These are phyloP conservation scores for Limnanthes douglasii DNA, from an alignment of 345 rosid genomes.

Conservation along the genomic window DNA sequence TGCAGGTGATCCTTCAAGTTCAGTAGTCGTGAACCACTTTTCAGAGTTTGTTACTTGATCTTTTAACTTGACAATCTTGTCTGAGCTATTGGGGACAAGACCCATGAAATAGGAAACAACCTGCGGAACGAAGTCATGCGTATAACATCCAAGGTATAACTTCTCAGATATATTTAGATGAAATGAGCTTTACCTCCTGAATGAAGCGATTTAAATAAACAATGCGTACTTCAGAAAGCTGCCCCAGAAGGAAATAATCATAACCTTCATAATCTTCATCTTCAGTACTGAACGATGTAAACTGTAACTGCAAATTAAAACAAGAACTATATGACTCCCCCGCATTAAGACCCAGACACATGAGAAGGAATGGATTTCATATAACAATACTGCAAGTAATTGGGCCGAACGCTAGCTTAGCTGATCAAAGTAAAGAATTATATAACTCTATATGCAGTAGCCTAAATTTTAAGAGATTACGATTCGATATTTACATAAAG, in stretches of 20 bases:
- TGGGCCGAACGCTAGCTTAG: too few relatives aligned
- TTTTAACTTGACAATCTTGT: slow-evolving; percentile 51
- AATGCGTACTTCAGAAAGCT: slow-evolving; percentile 95
- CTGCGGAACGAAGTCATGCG: slow-evolving; percentile 26
- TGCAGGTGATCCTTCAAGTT: slow-evolving; percentile 94
- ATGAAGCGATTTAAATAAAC: slow-evolving; percentile 92
- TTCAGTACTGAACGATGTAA: slow-evolving; percentile 65
- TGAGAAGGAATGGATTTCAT: background rate
- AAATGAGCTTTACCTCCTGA: slow-evolving; percentile 66
- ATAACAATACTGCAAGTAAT: slow-evolving; percentile 2
- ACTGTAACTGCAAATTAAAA: slow-evolving; percentile 47
- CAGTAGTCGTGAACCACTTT: slow-evolving; percentile 76
- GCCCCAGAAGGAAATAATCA: slow-evolving; percentile 75
- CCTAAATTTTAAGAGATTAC: too few relatives aligned
- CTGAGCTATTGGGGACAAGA: slow-evolving; percentile 62
- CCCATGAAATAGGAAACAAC: slow-evolving; percentile 78
- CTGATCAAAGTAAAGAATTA: too few relatives aligned
- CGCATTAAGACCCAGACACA: too few relatives aligned
- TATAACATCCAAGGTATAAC: slow-evolving; percentile 17
- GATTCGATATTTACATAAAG: too few relatives aligned
- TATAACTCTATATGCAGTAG: too few relatives aligned
- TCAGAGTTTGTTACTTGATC: slow-evolving; percentile 86
- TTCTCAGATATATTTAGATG: slow-evolving; percentile 4
- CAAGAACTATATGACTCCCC: too few relatives aligned
- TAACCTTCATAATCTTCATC: slow-evolving; percentile 89